Evolutionary conservation across 2,329 filamentous ascomycete species (phyloP).

Genomic region (Fusarium sp.): DNA sequence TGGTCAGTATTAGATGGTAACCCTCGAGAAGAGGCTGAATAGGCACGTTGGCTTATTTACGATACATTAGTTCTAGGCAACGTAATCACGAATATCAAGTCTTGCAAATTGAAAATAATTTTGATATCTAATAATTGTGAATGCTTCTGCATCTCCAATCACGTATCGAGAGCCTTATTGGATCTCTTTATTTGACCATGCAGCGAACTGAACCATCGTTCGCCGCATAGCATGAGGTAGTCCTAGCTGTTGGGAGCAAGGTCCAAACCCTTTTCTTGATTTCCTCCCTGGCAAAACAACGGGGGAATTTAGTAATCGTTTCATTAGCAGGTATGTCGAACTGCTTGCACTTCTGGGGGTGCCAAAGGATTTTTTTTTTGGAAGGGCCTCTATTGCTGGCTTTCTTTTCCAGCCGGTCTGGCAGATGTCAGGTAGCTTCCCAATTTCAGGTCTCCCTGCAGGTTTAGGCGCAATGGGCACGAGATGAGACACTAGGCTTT

Average conservation of each 20-base stretch:
- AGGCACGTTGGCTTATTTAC: constrained; percentile 26
- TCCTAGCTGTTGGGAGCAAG: too few species aligned
- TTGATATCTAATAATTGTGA: not conserved
- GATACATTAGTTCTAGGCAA: constrained; percentile 35
- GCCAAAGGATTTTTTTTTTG: too few species aligned
- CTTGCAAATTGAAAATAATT: constrained; percentile 7
- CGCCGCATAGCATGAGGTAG: not conserved
- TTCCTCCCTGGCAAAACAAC: too few species aligned
- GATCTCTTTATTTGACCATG: not conserved
- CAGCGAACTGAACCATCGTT: not conserved
- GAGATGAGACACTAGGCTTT: not conserved
- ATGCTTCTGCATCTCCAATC: not conserved
- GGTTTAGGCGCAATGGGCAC: not conserved
- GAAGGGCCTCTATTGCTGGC: too few species aligned
- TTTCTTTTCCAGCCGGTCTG: too few species aligned
- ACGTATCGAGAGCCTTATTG: too few species aligned
- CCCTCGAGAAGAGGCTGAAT: constrained; percentile 28
- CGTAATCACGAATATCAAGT: constrained; percentile 34
- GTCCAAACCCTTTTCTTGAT: too few species aligned
- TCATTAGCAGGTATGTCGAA: not conserved
- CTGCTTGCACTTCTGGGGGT: not conserved
- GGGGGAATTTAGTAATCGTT: too few species aligned
- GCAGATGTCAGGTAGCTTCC: not conserved
- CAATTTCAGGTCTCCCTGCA: not conserved
- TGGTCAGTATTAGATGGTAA: constrained; percentile 40